Base-by-base conservation (phyloP, 1,284 basidiomycete species). In the Trichosporon ovoides region DNA sequence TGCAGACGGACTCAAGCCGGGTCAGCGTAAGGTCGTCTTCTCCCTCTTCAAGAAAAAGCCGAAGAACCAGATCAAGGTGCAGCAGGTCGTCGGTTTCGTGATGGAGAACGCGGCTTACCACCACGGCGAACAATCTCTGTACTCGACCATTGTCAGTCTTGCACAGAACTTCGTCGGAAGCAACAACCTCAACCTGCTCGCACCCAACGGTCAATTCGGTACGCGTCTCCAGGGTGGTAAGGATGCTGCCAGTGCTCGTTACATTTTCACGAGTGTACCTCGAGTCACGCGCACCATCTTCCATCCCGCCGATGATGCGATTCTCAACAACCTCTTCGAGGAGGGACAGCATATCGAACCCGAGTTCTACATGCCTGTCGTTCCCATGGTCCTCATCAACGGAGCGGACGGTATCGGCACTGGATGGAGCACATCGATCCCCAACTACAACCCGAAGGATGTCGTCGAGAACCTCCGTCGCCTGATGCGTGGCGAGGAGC, bases 351-450 rank as follows among this genome's bases (percentile, higher is more conserved):
- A 80, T 56, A 92, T 99, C 65, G 96, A 99, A 76, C 96, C 96
- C 0, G 91, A 94, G 69, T 98, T 86, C 80, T 99, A 96, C 74
- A 83, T 98, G 76, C 95, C 96, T 16, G 80, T 93, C 19, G 70
- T 98, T 0, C 96, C 96, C 0, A 82, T 96, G 77, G 82, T 98
- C 0, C 82, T 99, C 46, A 79, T 98, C 72, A 98, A 99, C 69
- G 96, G 96, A 14, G 87, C 89, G 14, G 94, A 98, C 68, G 96
- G 96, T 80, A 98, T 99, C 69, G 96, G 96, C 55, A 99, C 96
- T 53, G 91, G 95, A 61, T 99, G 96, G 95, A 95, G 91, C 71
- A 97, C 96, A 0, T 86, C 80, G 46, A 83, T 99, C 55, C 96
- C 96, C 11, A 90, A 88, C 71, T 98, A 88, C 81, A 98, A 98